phyloP scores from a whole-genome alignment of 805 yeast species.

The Kuraishia cidri region DNA sequence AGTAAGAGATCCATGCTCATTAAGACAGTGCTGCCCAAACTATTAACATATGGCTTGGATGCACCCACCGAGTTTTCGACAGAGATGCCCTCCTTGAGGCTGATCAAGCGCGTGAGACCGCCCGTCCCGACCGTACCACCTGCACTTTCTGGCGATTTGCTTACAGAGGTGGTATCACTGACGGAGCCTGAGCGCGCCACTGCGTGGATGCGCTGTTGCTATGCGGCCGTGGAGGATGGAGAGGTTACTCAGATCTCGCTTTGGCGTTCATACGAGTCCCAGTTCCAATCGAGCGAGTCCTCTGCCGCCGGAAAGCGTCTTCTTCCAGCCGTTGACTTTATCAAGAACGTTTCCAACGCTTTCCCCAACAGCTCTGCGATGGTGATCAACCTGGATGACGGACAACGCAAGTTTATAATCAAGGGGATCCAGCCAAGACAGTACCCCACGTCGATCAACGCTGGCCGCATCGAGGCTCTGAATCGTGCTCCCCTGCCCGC shows the following conservation, averaged over 20 bases:
- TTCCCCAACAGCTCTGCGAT: slow-evolving; percentile 87
- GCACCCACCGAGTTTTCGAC: slow-evolving; percentile 23
- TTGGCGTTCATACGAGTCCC: slow-evolving; percentile 92
- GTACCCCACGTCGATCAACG: slow-evolving; percentile 37
- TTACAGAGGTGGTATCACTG: slow-evolving; percentile 50
- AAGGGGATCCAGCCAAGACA: slow-evolving; percentile 89
- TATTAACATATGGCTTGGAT: slow-evolving; percentile 40
- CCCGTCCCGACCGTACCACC: slow-evolving; percentile 64
- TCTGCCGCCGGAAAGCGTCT: slow-evolving; percentile 35
- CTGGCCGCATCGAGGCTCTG: slow-evolving; percentile 33
- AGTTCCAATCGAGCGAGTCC: slow-evolving; percentile 49
- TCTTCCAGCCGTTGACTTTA: slow-evolving; percentile 93
- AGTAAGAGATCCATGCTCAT: slow-evolving; percentile 41
- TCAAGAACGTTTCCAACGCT: slow-evolving; percentile 86
- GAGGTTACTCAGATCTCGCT: slow-evolving; percentile 93
- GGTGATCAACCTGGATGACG: slow-evolving; percentile 66
- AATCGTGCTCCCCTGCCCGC: slow-evolving; percentile 7
- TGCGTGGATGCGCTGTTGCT: slow-evolving; percentile 89
- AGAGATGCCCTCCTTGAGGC: slow-evolving; percentile 24
- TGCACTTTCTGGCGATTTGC: slow-evolving; percentile 39
- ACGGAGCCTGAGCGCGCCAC: slow-evolving; percentile 90
- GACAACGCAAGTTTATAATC: slow-evolving; percentile 77
- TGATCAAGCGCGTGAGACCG: slow-evolving; percentile 52
- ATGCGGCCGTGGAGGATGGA: slow-evolving; percentile 66
- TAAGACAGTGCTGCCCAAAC: slow-evolving; percentile 51